Base-by-base conservation (phyloP, 2,329 filamentous ascomycete species). In the Aspergillus sp. region DNA sequence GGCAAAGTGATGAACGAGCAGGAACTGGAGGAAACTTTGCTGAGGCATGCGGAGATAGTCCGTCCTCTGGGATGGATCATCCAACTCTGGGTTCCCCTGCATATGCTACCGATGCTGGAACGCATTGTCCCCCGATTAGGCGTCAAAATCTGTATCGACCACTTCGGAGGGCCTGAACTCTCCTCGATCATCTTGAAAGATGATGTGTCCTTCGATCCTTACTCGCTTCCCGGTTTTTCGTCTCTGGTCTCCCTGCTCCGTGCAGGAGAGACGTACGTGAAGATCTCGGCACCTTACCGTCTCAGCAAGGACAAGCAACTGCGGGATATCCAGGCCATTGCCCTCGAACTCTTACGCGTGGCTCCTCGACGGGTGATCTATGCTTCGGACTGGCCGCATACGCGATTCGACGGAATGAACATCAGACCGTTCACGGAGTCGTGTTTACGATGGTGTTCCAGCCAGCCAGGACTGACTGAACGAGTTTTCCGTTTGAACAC, bases 371-470 rank as follows among this genome's bases (percentile, higher is more conserved):
- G 73, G 13, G 67, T 80, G 7, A 73, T 83, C 0, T 84, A 81
- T 60, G 80, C 79, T 1, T 81, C 78, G 0, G 81, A 84, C 56
- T 84, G 81, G 81, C 81, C 81, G 17, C 80, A 84, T 60, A 84
- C 82, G 3, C 69, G 81, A 10, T 83, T 78, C 50, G 76, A 81
- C 19, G 75, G 74, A 2, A 54, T 81, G 2, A 75, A 84, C 56
- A 77, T 82, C 19, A 67, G 61, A 42, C 75, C 75, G 0, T 83
- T 78, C 59, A 71, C 81, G 23, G 71, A 80, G 49, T 69, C 64
- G 45, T 77, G 79, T 43, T 59, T 83, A 47, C 67, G 74, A 12
- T 78, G 78, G 72, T 81, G 78, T 53, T 71, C 66, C 1, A 65
- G 69, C 1, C 68, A 76, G 46, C 63, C 69, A 4, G 53, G 62